Evolutionary conservation across 306 rosid genomes (phyloP).

Genomic region (Prunus salicina): DNA sequence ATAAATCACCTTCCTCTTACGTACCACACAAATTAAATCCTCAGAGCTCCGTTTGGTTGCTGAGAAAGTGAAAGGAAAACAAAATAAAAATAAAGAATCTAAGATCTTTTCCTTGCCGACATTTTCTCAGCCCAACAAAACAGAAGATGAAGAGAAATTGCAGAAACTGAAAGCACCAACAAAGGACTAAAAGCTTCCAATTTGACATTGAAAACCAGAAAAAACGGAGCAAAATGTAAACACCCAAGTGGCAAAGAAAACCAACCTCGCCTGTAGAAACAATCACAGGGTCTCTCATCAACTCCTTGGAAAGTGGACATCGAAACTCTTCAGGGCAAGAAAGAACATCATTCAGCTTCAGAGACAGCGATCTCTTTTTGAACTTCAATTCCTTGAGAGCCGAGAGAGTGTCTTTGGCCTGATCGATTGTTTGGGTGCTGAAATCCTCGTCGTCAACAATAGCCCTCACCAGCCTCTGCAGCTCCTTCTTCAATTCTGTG

Average conservation of each 20-base stretch:
- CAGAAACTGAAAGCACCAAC: conserved; percentile 21
- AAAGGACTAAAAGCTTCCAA: background rate
- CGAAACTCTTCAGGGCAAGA: conserved; percentile 66
- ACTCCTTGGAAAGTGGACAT: conserved; percentile 80
- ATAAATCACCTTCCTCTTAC: conserved; percentile 4
- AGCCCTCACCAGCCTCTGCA: conserved; percentile 57
- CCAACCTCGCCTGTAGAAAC: conserved; percentile 85
- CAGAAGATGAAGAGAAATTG: conserved; percentile 23
- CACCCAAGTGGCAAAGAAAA: background rate
- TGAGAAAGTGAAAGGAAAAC: conserved; percentile 13
- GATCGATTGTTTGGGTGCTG: conserved; percentile 53
- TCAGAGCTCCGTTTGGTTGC: conserved; percentile 8
- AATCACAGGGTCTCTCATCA: conserved; percentile 95
- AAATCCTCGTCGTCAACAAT: conserved; percentile 65
- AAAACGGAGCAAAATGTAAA: conserved; percentile 10
- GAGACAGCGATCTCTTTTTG: conserved; percentile 45
- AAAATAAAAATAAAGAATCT: background rate
- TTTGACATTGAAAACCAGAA: background rate
- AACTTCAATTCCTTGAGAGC: conserved; percentile 62
- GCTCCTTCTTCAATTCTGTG: conserved; percentile 72
- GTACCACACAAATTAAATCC: background rate
- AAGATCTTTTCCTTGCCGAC: conserved; percentile 20
- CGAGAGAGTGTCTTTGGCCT: conserved; percentile 52
- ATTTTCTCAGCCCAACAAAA: conserved; percentile 22
- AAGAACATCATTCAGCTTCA: conserved; percentile 40